Conservation (phyloP, 257 asterid species). For the Solanum chiquidenum region DNA sequence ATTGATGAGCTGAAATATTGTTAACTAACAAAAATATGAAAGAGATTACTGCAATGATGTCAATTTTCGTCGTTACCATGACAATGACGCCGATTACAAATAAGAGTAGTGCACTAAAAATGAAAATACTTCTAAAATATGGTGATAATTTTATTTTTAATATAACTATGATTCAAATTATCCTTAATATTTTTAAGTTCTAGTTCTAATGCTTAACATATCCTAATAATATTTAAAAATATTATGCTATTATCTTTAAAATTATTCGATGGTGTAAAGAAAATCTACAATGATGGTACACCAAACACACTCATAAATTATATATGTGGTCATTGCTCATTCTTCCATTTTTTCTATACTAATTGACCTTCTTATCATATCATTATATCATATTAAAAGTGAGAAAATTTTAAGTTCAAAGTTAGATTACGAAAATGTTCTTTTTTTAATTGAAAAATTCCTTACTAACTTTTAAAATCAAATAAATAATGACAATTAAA, state of each 20-base stretch:
- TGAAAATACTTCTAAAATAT: not conserved
- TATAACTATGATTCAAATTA: not conserved
- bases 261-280: not conserved
- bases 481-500: too few species aligned
- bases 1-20: not conserved
- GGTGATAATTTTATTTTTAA: not conserved
- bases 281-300: not conserved
- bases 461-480: not conserved
- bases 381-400: not conserved
- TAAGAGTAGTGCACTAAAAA: not conserved
- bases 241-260: not conserved
- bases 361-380: too few species aligned
- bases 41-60: not conserved
- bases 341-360: too few species aligned
- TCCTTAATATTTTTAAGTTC: not conserved
- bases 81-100: not conserved
- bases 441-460: too few species aligned
- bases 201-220: not conserved
- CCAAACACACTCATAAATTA: too few species aligned
- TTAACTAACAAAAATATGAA: too few species aligned
- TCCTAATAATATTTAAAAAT: not conserved
- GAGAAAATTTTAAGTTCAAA: too few species aligned
- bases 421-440: not conserved
- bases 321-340: too few species aligned
- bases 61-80: not conserved